Percentiles rank a stretch among this genome's conserved stretches.
Conservation (phyloP, 2,329 filamentous ascomycete species). For the Amauroascus verrucosus region DNA sequence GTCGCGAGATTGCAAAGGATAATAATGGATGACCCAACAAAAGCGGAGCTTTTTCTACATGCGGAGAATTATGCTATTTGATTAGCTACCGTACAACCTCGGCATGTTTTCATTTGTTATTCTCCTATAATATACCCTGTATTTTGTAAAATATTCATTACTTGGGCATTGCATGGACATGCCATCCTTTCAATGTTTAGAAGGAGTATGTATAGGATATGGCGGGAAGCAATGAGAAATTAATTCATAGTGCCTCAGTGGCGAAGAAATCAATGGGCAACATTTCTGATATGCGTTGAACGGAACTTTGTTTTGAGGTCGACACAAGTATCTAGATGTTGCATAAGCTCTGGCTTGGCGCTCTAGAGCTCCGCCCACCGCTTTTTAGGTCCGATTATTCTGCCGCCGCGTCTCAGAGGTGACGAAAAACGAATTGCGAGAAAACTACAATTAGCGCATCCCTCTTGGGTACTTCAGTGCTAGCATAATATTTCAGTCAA, state of each 20-base stretch:
- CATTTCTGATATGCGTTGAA: neutral
- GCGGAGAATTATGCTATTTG: constrained; percentile 89
- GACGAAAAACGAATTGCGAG: neutral
- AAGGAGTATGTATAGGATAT: no score
- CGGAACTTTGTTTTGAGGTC: neutral
- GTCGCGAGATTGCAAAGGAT: constrained; percentile 72
- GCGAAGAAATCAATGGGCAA: no score
- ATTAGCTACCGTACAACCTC: neutral
- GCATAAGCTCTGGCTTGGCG: neutral
- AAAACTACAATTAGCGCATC: no score
- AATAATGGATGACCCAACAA: constrained; percentile 66
- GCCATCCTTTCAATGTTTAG: no score
- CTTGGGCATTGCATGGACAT: no score
- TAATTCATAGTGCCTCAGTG: no score
- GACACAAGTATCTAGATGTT: neutral
- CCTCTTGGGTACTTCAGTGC: neutral
- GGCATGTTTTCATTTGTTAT: no score
- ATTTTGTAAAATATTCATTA: neutral
- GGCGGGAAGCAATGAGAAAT: no score
- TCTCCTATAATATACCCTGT: neutral
- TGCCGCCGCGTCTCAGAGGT: neutral
- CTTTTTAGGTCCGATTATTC: neutral
- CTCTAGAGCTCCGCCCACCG: neutral
- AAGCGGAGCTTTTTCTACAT: constrained; percentile 88
- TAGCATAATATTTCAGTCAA: neutral